Evolutionary conservation across 2,329 filamentous ascomycete genomes (phyloP).

Genomic region (Pseudocercospora cruenta): DNA sequence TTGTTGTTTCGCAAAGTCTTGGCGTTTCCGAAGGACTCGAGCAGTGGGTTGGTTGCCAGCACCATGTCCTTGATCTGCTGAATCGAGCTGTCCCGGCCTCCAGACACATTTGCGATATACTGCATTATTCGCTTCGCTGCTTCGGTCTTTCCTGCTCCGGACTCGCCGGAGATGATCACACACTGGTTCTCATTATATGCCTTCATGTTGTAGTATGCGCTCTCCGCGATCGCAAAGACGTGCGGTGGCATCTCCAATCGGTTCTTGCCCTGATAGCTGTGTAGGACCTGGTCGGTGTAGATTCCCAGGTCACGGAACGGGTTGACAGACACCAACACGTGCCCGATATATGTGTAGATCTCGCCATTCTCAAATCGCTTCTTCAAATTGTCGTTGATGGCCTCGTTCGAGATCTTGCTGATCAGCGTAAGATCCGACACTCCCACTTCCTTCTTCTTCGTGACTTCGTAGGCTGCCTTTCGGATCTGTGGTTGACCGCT

Average conservation of each 20-base stretch:
- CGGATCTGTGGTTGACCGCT: constrained; percentile 71
- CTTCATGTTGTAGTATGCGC: constrained; percentile 99
- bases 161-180: constrained; percentile 98
- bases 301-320: constrained; percentile 94
- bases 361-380: constrained; percentile 96
- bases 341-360: constrained; percentile 99
- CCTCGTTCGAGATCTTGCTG: constrained; percentile 98
- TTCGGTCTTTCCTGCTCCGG: constrained; percentile 96
- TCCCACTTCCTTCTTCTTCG: constrained; percentile 99
- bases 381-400: constrained; percentile 98
- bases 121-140: constrained; percentile 99
- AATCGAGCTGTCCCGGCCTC: constrained; percentile 80
- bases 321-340: constrained; percentile 98
- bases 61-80: constrained; percentile 99
- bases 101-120: constrained; percentile 97
- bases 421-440: constrained; percentile 96
- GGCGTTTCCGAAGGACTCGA: constrained; percentile 97
- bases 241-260: constrained; percentile 83
- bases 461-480: constrained; percentile 93
- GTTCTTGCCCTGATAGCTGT: constrained; percentile 96
- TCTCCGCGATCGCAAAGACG: constrained; percentile 96
- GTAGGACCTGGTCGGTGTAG: constrained; percentile 91
- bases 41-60: constrained; percentile 91
- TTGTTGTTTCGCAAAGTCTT: constrained; percentile 99
- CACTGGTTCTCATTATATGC: constrained; percentile 99